phyloP scores from a whole-genome alignment of 2,329 filamentous ascomycete species.

The Stylonectria norvegica region DNA sequence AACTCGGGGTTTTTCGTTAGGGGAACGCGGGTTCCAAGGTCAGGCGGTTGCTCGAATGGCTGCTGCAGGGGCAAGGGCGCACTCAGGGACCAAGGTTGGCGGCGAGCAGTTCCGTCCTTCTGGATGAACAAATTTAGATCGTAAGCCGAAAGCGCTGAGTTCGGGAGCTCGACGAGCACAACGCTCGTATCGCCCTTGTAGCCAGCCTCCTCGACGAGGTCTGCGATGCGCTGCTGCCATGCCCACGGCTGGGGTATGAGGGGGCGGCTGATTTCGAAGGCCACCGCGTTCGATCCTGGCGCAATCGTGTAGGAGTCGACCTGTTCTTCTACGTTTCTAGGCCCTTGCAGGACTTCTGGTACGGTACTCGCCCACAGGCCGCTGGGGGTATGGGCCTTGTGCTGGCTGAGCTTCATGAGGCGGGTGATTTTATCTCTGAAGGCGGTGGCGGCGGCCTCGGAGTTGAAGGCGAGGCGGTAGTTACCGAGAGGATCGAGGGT shows the following conservation, averaged over 20 bases:
- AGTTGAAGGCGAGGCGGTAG: conserved; percentile 69
- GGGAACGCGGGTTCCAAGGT: conserved; percentile 8
- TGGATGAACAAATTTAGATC: conserved; percentile 14
- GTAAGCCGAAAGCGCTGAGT: conserved; percentile 28
- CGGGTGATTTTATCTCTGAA: conserved; percentile 48
- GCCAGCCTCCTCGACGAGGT: conserved; percentile 20
- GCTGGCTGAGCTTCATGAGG: conserved; percentile 31
- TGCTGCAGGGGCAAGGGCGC: not conserved
- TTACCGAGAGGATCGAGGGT: conserved; percentile 61
- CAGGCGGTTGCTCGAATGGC: not conserved
- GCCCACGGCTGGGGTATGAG: conserved; percentile 21
- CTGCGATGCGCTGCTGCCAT: conserved; percentile 25
- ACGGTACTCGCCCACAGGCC: conserved; percentile 31
- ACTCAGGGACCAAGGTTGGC: conserved; percentile 14
- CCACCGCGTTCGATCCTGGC: conserved; percentile 20
- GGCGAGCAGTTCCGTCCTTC: conserved; percentile 10
- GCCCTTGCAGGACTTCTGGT: conserved; percentile 23
- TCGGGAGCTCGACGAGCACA: conserved; percentile 31
- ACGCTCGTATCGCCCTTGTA: conserved; percentile 25
- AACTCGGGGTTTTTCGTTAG: conserved; percentile 13
- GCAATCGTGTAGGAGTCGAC: conserved; percentile 29
- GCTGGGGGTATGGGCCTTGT: conserved; percentile 27
- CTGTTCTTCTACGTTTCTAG: conserved; percentile 18
- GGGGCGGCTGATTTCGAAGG: conserved; percentile 11
- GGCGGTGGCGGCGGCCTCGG: conserved; percentile 52